Evolutionary conservation across 2,329 filamentous ascomycete species (phyloP), one percentile per base, ranked within the genome.

Genomic region (Fusarium penzigii): DNA sequence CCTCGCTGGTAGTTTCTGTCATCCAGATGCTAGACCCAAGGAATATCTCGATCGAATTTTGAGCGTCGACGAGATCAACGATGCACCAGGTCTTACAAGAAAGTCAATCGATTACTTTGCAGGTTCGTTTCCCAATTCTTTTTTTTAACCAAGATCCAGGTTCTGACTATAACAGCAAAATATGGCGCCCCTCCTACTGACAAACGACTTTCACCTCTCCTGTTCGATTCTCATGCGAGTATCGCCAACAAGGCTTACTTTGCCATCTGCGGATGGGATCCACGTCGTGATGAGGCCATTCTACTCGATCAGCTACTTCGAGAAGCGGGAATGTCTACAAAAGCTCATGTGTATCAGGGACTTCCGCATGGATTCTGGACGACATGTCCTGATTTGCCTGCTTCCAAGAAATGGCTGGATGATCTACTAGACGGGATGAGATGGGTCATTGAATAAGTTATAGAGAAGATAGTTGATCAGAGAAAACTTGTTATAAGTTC

Each of bases 261-360:
- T 57, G 73, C 78, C 56, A 70, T 80, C 16, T 76, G 72, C 32
- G 78, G 77, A 0, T 62, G 73, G 55, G 78, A 80, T 63, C 77
- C 77, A 1, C 57, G 77, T 44, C 67, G 78, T 16, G 78, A 81
- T 42, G 78, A 81, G 55, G 76, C 72, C 2, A 65, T 80, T 34
- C 59, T 81, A 6, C 75, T 78, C 41, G 76, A 78, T 54, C 59
- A 72, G 16, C 59, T 68, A 39, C 62, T 77, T 14, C 59, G 58
- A 11, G 53, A 62, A 50, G 71, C 63, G 8, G 65, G 66, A 2
- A 59, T 74, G 5, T 62, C 69, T 32, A 67, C 72, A 0, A 74
- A 73, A 57, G 58, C 70, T 7, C 72, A 76, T 44, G 43, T 76
- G 17, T 76, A 74, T 55, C 64, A 67, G 1, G 75, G 75, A 0